Base-by-base conservation (phyloP, 495 filamentous ascomycete genomes). In the Acidomyces sp. region DNA sequence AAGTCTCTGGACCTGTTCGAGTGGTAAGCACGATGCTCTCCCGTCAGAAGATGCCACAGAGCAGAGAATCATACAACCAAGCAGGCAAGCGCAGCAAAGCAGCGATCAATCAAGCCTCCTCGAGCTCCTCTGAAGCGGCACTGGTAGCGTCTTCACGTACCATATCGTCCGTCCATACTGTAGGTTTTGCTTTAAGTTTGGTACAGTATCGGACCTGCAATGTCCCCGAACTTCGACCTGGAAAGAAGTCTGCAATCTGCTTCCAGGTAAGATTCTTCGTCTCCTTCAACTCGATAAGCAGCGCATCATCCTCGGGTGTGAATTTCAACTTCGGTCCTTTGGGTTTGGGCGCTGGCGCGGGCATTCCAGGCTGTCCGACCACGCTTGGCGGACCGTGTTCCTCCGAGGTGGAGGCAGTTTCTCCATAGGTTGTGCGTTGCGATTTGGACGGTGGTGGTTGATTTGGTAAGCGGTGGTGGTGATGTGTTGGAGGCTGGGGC, bases 181-280 rank as follows among this genome's bases (percentile, higher is more conserved):
- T 86, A 32, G 78, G 83, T 64, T 92, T 92, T 6, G 82, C 82
- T 61, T 90, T 93, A 44, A 93, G 64, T 60, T 90, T 93, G 20
- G 85, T 93, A 55, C 86, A 94, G 58, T 94, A 94, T 10, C 85
- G 77, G 45, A 94, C 86, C 55, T 94, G 86, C 39, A 94, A 63
- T 24, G 86, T 93, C 27, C 84, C 85, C 22, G 79, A 85, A 29
- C 82, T 84, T 34, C 86, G 67, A 9, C 85, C 86, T 6, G 86
- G 86, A 51, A 94, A 93, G 62, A 88, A 93, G 53, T 92, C 85
- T 39, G 82, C 80, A 49, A 94, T 93, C 67, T 94, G 85, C 56
- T 90, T 92, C 86, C 86, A 94, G 6, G 86, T 85, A 51, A 94
- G 69, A 49, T 80, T 80, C 57, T 86, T 88, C 45, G 86, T 83